phyloP scores from a whole-genome alignment of 2,329 filamentous ascomycete genomes.

The Cordyceps pruinosa region DNA sequence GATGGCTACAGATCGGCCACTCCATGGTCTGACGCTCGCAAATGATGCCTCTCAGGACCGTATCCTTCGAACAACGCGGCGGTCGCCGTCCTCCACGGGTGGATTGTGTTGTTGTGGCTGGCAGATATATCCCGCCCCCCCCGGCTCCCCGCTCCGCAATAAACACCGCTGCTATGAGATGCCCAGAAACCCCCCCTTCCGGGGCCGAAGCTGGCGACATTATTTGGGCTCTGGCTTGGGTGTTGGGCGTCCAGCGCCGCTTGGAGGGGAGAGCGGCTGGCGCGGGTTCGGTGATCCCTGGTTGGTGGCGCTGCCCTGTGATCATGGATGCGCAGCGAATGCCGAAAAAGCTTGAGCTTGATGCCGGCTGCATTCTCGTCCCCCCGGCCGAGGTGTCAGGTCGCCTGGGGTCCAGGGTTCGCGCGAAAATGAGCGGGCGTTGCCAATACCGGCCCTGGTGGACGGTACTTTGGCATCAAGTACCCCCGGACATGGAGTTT shows the following conservation, averaged over 20 bases:
- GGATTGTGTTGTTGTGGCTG: neutral
- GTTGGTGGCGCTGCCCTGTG: no score
- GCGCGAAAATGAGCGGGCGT: neutral
- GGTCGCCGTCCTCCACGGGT: neutral
- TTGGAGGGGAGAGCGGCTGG: no score
- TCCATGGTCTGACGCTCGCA: neutral
- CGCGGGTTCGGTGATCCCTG: no score
- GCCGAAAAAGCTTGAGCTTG: no score
- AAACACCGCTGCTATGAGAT: neutral
- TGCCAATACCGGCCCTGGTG: neutral
- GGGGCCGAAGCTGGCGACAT: neutral
- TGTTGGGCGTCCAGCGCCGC: no score
- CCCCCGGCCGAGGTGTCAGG: neutral
- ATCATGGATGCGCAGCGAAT: no score
- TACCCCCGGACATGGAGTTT: no score
- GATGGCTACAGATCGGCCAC: conserved; percentile 5
- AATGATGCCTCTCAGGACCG: neutral
- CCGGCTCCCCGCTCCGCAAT: neutral
- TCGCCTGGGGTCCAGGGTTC: neutral
- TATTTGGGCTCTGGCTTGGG: no score
- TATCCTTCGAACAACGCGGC: neutral
- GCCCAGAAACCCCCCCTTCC: neutral
- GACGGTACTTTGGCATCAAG: neutral
- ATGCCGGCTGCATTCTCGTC: no score
- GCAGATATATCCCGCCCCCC: neutral